These are phyloP conservation scores for Candida dajiaensis DNA, from an alignment of 805 yeast species.

Conservation along the genomic window DNA sequence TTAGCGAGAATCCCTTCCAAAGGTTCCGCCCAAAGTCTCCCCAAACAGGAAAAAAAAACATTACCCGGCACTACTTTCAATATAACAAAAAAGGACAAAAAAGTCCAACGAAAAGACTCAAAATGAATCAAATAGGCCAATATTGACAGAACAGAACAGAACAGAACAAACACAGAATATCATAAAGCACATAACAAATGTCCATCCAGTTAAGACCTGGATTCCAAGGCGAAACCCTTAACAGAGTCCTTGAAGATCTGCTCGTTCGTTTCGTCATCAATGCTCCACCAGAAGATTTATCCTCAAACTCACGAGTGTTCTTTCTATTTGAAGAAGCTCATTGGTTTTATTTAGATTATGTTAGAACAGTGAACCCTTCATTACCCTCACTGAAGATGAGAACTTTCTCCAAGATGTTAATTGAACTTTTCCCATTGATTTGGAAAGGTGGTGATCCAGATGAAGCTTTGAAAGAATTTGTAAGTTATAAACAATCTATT, in stretches of 20 bases:
- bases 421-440: slow-evolving; percentile 64
- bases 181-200: slow-evolving; percentile 38
- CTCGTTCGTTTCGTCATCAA: slow-evolving; percentile 86
- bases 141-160: too few relatives aligned
- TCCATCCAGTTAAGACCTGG: slow-evolving; percentile 51
- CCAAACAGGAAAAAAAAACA: too few relatives aligned
- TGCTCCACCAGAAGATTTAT: slow-evolving; percentile 86
- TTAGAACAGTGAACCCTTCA: slow-evolving; percentile 62
- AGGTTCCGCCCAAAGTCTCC: too few relatives aligned
- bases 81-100: too few relatives aligned
- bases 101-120: too few relatives aligned
- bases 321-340: slow-evolving; percentile 98
- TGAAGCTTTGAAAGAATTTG: slow-evolving; percentile 72
- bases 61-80: too few relatives aligned
- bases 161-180: too few relatives aligned
- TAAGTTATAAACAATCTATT: slow-evolving; percentile 78
- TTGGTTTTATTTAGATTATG: slow-evolving; percentile 91
- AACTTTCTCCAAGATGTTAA: slow-evolving; percentile 60
- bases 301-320: slow-evolving; percentile 72
- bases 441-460: slow-evolving; percentile 84
- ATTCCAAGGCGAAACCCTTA: slow-evolving; percentile 59
- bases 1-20: too few relatives aligned
- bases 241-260: slow-evolving; percentile 76
- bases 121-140: too few relatives aligned
- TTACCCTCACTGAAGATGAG: slow-evolving; percentile 77